phyloP scores from a whole-genome alignment of 2,329 filamentous ascomycete species.

The Diaporthe amygdali region DNA sequence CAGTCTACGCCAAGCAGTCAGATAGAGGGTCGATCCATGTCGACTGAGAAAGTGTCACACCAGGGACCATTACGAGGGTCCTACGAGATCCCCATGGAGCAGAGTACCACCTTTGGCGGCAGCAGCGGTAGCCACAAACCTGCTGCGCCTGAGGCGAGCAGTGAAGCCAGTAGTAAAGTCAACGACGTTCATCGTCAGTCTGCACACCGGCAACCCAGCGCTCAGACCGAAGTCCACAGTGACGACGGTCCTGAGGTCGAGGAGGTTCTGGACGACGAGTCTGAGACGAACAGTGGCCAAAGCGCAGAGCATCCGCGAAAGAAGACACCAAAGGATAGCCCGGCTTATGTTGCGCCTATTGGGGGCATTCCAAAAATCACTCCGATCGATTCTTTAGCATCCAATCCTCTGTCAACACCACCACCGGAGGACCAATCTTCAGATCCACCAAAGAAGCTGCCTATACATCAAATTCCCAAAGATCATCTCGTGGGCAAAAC shows the following conservation, averaged over 20 bases:
- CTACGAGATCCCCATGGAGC: constrained; percentile 20
- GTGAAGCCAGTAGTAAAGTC: background rate
- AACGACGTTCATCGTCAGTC: background rate
- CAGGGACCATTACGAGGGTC: constrained; percentile 16
- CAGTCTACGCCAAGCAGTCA: background rate
- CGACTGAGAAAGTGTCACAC: constrained; percentile 14
- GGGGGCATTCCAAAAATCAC: constrained; percentile 38
- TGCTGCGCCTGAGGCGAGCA: constrained; percentile 8
- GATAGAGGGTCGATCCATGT: background rate
- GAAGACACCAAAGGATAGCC: constrained; percentile 30
- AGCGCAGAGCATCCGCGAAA: constrained; percentile 15
- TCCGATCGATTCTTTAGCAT: constrained; percentile 40
- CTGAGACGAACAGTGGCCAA: background rate
- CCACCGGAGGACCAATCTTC: background rate
- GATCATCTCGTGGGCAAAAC: constrained; percentile 48
- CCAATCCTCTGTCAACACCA: constrained; percentile 4
- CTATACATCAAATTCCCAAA: constrained; percentile 33
- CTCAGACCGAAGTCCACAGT: background rate
- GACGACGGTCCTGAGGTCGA: constrained; percentile 22
- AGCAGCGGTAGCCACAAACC: constrained; percentile 2
- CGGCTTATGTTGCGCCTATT: constrained; percentile 46
- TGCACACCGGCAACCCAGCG: background rate
- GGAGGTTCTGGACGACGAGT: constrained; percentile 12
- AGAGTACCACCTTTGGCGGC: background rate
- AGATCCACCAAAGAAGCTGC: constrained; percentile 32